Evolutionary conservation across 169 alveolate species (phyloP).

Genomic region (Babesia caballi): DNA sequence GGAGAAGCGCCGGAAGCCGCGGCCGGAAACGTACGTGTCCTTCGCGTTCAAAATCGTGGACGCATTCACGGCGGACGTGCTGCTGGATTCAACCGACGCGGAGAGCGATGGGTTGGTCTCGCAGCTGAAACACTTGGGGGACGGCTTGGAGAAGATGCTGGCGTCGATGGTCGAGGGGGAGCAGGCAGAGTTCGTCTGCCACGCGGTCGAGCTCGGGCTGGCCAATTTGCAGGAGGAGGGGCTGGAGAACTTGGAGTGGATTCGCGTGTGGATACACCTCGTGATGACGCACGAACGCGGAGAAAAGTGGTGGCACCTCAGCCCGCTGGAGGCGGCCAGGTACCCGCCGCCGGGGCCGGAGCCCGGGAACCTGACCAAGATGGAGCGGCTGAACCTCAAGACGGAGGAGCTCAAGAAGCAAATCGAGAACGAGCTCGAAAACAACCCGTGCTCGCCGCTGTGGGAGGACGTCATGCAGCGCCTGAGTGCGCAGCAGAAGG

Average conservation of each 20-base stretch:
- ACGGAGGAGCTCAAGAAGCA: constrained; percentile 47
- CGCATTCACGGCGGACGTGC: constrained; percentile 19
- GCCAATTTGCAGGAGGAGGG: constrained; percentile 8
- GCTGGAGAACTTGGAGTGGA: constrained; percentile 27
- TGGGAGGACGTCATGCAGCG: constrained; percentile 60
- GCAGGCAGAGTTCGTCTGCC: constrained; percentile 59
- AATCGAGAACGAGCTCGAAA: constrained; percentile 48
- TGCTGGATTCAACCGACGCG: constrained; percentile 27
- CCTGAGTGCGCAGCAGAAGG: constrained; percentile 49
- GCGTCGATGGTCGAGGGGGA: constrained; percentile 55
- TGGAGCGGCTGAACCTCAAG: constrained; percentile 23
- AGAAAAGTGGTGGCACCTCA: constrained; percentile 62
- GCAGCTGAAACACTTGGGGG: constrained; percentile 10
- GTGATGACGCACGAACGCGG: constrained; percentile 28
- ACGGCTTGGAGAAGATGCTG: constrained; percentile 19
- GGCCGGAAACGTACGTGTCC: constrained; percentile 22
- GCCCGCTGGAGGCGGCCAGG: constrained; percentile 53
- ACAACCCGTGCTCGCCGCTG: constrained; percentile 55
- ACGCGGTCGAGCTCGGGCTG: constrained; percentile 9
- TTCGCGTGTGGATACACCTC: constrained; percentile 55
- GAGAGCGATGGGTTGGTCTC: constrained; percentile 33
- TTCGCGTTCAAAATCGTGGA: constrained; percentile 43
- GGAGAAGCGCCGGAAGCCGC: constrained; percentile 15
- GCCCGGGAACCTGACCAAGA: not conserved
- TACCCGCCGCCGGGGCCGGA: constrained; percentile 9